Percentiles rank a stretch among this genome's conserved stretches.
Evolutionary conservation across 2,329 filamentous ascomycete genomes (phyloP).

Genomic region (Aspergillus quadrilineatus): DNA sequence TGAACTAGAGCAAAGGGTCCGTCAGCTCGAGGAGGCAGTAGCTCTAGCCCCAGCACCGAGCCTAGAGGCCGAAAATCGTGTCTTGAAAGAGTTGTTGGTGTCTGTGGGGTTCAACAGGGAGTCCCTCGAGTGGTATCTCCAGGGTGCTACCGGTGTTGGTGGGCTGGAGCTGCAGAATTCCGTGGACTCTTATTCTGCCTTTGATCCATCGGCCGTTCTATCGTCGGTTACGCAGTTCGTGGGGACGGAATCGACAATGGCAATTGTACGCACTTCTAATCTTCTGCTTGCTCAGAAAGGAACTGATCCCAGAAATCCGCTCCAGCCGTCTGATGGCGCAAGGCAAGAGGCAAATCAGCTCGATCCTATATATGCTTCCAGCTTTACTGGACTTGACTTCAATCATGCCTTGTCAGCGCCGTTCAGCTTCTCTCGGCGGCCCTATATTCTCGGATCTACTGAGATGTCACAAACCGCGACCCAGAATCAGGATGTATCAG

Average conservation of each 20-base stretch:
- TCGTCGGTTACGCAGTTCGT: background rate
- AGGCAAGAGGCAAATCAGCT: no score
- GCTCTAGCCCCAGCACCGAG: background rate
- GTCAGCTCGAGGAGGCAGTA: background rate
- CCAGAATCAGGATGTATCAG: background rate
- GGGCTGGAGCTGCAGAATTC: background rate
- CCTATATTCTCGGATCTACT: no score
- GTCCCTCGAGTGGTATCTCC: background rate
- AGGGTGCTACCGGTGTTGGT: background rate
- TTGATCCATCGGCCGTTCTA: background rate
- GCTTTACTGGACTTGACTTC: no score
- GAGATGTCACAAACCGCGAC: background rate
- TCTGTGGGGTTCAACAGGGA: background rate
- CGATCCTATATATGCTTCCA: no score
- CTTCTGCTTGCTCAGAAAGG: no score
- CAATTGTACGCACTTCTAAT: no score
- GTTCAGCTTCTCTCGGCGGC: no score
- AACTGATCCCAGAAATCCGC: no score
- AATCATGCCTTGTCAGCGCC: no score
- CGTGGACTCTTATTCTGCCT: no score
- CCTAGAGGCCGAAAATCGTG: background rate
- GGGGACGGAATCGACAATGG: no score
- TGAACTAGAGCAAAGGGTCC: slow-evolving; percentile 1
- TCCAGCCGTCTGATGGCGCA: no score
- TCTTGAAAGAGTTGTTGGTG: background rate